Conservation (phyloP, 305 asterid species). For the Fraxinus velutina region DNA sequence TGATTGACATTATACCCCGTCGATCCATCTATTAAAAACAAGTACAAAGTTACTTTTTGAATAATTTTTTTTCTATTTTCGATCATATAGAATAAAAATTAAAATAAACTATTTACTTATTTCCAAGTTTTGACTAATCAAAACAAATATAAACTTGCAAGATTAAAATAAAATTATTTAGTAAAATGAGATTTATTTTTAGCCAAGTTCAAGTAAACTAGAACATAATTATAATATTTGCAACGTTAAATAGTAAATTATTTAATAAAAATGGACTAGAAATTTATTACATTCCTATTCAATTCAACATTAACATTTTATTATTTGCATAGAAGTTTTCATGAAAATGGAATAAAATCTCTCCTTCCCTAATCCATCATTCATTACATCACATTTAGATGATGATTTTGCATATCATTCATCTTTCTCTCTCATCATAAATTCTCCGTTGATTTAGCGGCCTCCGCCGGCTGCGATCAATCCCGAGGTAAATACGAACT, state of each 20-base stretch:
- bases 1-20: neutral
- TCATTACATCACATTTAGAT: neutral
- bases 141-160: no score
- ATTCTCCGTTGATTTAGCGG: neutral
- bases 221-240: neutral
- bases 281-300: no score
- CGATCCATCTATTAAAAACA: no score
- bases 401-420: neutral
- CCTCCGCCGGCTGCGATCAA: constrained; percentile 23
- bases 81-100: no score
- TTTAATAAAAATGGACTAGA: neutral
- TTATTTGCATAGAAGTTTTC: neutral
- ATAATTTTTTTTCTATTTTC: no score
- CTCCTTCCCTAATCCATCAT: neutral
- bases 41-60: no score
- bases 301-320: neutral
- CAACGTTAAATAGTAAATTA: neutral
- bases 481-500: constrained; percentile 20
- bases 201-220: neutral
- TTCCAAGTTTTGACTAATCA: no score
- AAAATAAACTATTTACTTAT: no score
- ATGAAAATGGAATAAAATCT: neutral
- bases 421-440: neutral
- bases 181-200: no score
- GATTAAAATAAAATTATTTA: neutral